These are phyloP conservation scores for Graphilbum sp. DNA, from an alignment of 2,329 filamentous ascomycete genomes.

Conservation along the genomic window DNA sequence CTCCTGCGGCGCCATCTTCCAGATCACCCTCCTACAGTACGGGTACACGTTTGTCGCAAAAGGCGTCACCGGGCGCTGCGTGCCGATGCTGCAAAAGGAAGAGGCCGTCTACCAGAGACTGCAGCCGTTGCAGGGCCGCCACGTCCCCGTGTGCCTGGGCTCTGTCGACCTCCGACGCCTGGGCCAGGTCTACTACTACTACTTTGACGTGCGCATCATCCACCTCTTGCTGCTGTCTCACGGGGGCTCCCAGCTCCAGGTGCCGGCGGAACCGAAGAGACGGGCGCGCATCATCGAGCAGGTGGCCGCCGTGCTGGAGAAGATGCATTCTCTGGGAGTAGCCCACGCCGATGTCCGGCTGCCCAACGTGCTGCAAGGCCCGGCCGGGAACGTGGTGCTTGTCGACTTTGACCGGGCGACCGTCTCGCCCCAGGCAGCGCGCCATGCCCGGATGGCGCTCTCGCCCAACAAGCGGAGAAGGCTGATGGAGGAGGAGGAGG, in stretches of 20 bases:
- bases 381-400: neutral
- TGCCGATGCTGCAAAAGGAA: constrained; percentile 4
- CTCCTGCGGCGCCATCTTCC: constrained; percentile 22
- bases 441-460: neutral
- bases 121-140: constrained; percentile 3
- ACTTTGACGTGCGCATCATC: constrained; percentile 5
- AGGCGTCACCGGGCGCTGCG: constrained; percentile 9
- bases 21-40: constrained; percentile 21
- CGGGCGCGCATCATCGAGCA: neutral
- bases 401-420: constrained; percentile 4
- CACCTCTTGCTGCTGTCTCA: constrained; percentile 6
- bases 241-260: neutral
- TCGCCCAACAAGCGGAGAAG: neutral
- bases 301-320: neutral
- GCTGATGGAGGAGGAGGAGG: constrained; percentile 1
- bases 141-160: constrained; percentile 7
- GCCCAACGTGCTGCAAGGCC: constrained; percentile 3
- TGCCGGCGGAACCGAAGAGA: neutral
- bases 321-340: constrained; percentile 5
- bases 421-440: neutral
- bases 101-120: constrained; percentile 3
- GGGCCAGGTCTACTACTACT: constrained; percentile 4
- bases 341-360: constrained; percentile 5
- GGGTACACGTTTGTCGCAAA: constrained; percentile 28
- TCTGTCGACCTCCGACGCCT: constrained; percentile 3